Base-by-base conservation (phyloP, 75 land plant species). In the Adiantum capillusveneris region DNA sequence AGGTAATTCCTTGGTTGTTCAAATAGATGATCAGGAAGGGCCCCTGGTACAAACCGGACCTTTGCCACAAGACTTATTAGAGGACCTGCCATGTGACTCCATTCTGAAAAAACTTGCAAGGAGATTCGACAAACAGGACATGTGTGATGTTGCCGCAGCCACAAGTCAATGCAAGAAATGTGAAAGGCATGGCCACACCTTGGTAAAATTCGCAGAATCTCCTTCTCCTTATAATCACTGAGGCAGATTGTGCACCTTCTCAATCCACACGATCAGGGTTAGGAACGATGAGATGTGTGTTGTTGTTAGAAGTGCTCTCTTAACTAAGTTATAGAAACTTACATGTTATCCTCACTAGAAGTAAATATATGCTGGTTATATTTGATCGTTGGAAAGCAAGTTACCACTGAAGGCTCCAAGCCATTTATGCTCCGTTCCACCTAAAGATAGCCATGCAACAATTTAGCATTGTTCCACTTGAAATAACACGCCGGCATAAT, bases 171-270 rank as follows among this genome's bases (percentile, higher is more conserved):
- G 52, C 86, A 83, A 30, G 42, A 43, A 34, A 64, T 30, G 51
- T 83, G 86, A 49, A 83, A 83, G 16, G 74, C 44, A 44, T 83
- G 86, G 46, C 70, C 58, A 41, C 86, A 83, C 1, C 66, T 71
- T 1, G 86, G 86, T 39, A 83, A 62, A 39, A 56, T 21, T 25
- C 80, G 61, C 6, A 83, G 64, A 11, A 63, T 56, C 28, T 83
- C 86, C 18, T 42, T 18, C 25, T 53, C 70, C 41, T 58, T 73
- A 31, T 83, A 83, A 34, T 83, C 86, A 29, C 60, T 70, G 68
- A 83, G 56, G 57, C 86, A 83, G 26, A 83, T 76, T 21, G 83
- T 63, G 54, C 86, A 83, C 43, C 43, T 41, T 9, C 43, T 14
- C 9, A 14, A 41, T 41, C 43, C 12, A 14, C 12, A 41, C 9